Percentiles rank a stretch among this genome's conserved stretches.
Evolutionary conservation across 352 stramenopile species (phyloP).

Genomic region (Pythium rishiriense): DNA sequence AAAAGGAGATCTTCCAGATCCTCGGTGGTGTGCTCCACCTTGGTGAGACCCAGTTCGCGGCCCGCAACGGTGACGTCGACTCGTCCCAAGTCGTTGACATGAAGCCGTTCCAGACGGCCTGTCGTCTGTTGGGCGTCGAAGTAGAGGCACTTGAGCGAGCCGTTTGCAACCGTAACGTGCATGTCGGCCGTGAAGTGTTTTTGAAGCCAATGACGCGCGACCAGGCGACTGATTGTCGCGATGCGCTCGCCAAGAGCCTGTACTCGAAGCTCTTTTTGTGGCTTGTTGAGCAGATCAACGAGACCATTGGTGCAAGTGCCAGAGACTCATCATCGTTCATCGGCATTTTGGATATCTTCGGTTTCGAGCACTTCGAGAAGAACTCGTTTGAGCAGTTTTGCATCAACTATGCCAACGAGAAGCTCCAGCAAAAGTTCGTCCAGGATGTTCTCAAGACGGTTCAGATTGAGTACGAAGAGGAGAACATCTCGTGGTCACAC

Average conservation of each 20-base stretch:
- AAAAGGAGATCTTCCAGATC: constrained; percentile 88
- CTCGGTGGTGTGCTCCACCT: constrained; percentile 91
- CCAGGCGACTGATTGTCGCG: constrained; percentile 82
- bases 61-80: constrained; percentile 75
- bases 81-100: constrained; percentile 60
- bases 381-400: constrained; percentile 94
- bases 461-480: constrained; percentile 89
- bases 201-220: constrained; percentile 84
- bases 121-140: constrained; percentile 58
- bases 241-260: constrained; percentile 94
- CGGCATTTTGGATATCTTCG: constrained; percentile 93
- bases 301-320: constrained; percentile 78
- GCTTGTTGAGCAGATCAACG: constrained; percentile 94
- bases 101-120: constrained; percentile 58
- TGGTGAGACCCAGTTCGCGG: constrained; percentile 86
- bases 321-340: constrained; percentile 75
- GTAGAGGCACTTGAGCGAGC: constrained; percentile 59
- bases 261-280: constrained; percentile 96
- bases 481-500: constrained; percentile 91
- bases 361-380: constrained; percentile 91
- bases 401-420: constrained; percentile 93
- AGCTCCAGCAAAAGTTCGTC: constrained; percentile 91
- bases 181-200: constrained; percentile 80
- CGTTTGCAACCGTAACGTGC: constrained; percentile 80
- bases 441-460: constrained; percentile 93